Base-by-base conservation (phyloP, 306 rosid genomes). In the Hippophae rhamnoides region DNA sequence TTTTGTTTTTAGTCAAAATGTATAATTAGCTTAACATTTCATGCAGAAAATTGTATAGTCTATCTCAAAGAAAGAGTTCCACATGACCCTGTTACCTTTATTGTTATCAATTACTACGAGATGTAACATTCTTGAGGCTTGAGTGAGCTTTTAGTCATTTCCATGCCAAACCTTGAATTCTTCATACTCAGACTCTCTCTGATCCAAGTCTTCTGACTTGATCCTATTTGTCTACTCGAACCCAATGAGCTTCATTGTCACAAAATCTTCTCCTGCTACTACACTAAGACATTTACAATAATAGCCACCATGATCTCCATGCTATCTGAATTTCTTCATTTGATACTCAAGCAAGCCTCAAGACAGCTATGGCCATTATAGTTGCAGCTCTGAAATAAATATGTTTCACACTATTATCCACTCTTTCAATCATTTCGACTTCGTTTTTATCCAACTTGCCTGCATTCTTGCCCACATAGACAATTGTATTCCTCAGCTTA, bases 361-460 rank as follows among this genome's bases (percentile, higher is more conserved):
- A 72, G 59, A 82, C 72, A 0, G 84, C 83, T 66, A 81, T 52
- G 1, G 79, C 84, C 79, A 87, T 71, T 79, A 83, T 47, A 12
- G 96, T 67, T 26, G 86, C 86, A 8, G 86, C 77, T 41, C 95
- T 69, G 56, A 78, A 77, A 82, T 79, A 78, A 60, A 90, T 81
- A 47, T 79, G 84, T 9, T 67, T 64, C 49, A 81, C 48, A 56
- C 76, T 83, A 60, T 69, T 78, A 41, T 83, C 89, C 60, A 90
- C 83, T 72, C 71, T 77, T 64, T 57, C 67, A 73, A 72, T 58
- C 66, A 79, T 74, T 60, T 85, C 83, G 52, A 81, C 92, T 50
- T 87, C 97, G 57, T 72, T 81, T 62, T 71, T 68, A 38, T 69
- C 70, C 56, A 60, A 61, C 75, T 85, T 87, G 41, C 77, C 83